Base-by-base conservation (phyloP, 768 basidiomycete species). In the Suillus placidus region DNA sequence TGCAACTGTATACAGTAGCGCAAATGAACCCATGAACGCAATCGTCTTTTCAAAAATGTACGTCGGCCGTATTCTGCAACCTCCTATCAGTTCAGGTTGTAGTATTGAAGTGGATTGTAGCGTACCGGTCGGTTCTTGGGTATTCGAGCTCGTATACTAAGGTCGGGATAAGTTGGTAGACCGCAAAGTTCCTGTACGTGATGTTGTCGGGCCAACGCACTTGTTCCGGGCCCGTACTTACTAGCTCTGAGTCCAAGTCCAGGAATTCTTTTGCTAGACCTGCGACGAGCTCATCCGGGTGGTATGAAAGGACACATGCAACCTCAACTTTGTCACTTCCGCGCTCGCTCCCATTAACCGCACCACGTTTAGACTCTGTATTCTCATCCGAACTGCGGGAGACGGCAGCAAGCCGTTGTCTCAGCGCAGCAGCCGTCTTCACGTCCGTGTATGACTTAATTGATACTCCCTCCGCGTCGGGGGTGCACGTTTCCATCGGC, bases 81-180 rank as follows among this genome's bases (percentile, higher is more conserved):
- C 34, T 40, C 8, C 26, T 14, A 58, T 72, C 1, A 72, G 49
- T 20, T n/a, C 49, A 37, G 20, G 54, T 13, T 43, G n/a, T 49
- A 65, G 18, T 45, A 30, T 42, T 30, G 26, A 38, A 34, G 37
- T 49, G 14, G 23, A 58, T 16, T 12, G 6, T 18, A 26, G 78
- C 86, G 60, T 72, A 93, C 93, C 83, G 80, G 38, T 92, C 88
- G 12, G 97, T 98, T 60, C 97, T 81, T 12, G 97, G 97, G 76
- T 96, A 99, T 77, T 98, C 96, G 40, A 99, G 82, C 76, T 99
- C 95, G 73, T 99, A 99, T 8, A 98, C 95, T 51, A 99, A 83
- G 0, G 94, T 94, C 16, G 97, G 97, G 55, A 93, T 88, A 45
- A 96, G 79, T 79, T 93, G 87, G 78, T 96, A 99, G 45, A 90